Evolutionary conservation across 768 basidiomycete genomes (phyloP), one percentile per base, ranked within the genome.

Genomic region (Lenzites betulinus): DNA sequence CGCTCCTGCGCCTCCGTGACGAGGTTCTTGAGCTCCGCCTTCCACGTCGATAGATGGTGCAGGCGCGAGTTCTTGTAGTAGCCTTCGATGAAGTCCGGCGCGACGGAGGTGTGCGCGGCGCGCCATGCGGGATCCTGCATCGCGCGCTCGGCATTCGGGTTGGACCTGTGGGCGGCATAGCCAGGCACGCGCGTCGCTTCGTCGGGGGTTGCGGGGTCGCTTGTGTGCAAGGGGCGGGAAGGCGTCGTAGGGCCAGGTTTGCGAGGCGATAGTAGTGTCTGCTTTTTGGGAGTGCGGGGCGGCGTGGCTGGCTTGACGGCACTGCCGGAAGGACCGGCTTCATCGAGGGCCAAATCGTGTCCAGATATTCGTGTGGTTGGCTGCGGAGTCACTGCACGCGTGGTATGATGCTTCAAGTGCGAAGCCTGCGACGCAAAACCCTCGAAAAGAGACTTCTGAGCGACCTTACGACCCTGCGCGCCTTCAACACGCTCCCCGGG

Each of bases 41-140:
- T 99, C 92, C 93, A 96, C 2, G 86, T 89, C 6, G 91, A 87
- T 12, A 99, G 74, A 68, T 95, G 90, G 66, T 99, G 97, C n/a
- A 99, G 77, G 1, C 97, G 88, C 1, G 90, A 93, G 69, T 97
- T 89, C 63, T 78, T 75, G 59, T 83, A 86, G 58, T 69, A 76
- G 2, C 85, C 88, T 42, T 93, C 88, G 56, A 98, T 87, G 73
- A 95, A 99, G 62, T 88, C 90, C 0, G 89, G 85, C 1, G 92
- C 89, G 8, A 86, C 83, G 9, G 94, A 90, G 0, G 97, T 99
- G 71, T 99, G 87, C 22, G 89, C 87, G 22, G 84, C 82, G 20
- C 93, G 84, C 96, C 96, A 98, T 35, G 85, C 83, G 1, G 90
- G 84, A 70, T 93, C 80, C 23, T 88, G 84, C 87, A 98, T 91